phyloP scores from a whole-genome alignment of 768 basidiomycete genomes.

The Pisolithus marmoratus region DNA sequence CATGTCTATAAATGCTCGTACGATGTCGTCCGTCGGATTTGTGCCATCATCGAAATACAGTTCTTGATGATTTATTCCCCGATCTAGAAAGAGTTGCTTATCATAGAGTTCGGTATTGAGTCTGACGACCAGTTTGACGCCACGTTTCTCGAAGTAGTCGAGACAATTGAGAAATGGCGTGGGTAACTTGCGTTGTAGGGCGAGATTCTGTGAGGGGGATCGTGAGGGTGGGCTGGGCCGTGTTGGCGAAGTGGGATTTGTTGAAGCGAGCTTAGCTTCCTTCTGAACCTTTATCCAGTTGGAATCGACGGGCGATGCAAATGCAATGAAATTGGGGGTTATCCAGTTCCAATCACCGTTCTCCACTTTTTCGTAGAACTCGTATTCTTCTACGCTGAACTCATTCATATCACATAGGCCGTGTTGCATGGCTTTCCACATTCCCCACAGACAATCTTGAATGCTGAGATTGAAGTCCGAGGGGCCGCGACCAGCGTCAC shows the following conservation, averaged over 20 bases:
- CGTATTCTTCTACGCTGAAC: conserved; percentile 90
- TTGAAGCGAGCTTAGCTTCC: conserved; percentile 44
- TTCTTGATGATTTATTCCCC: conserved; percentile 84
- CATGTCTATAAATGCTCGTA: conserved; percentile 83
- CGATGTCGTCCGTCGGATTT: conserved; percentile 94
- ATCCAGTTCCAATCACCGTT: conserved; percentile 97
- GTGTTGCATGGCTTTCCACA: conserved; percentile 89
- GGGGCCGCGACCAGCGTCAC: conserved; percentile 89
- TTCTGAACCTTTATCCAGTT: conserved; percentile 75
- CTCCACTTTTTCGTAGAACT: conserved; percentile 92
- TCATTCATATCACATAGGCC: conserved; percentile 91
- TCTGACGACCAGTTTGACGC: conserved; percentile 87
- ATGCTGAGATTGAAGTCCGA: conserved; percentile 92
- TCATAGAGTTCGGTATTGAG: conserved; percentile 93
- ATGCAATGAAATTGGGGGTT: conserved; percentile 87
- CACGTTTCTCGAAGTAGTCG: conserved; percentile 84
- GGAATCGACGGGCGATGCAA: conserved; percentile 85
- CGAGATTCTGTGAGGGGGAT: conserved; percentile 38
- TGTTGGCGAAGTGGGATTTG: conserved; percentile 22
- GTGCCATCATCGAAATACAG: conserved; percentile 98
- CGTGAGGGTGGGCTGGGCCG: conserved; percentile 20
- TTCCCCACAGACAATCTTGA: conserved; percentile 85
- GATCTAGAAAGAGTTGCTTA: conserved; percentile 69
- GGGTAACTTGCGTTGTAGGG: conserved; percentile 72
- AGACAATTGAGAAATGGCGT: conserved; percentile 85